Evolutionary conservation across 2,329 filamentous ascomycete species (phyloP).

Genomic region (Scedosporium dehoogii): DNA sequence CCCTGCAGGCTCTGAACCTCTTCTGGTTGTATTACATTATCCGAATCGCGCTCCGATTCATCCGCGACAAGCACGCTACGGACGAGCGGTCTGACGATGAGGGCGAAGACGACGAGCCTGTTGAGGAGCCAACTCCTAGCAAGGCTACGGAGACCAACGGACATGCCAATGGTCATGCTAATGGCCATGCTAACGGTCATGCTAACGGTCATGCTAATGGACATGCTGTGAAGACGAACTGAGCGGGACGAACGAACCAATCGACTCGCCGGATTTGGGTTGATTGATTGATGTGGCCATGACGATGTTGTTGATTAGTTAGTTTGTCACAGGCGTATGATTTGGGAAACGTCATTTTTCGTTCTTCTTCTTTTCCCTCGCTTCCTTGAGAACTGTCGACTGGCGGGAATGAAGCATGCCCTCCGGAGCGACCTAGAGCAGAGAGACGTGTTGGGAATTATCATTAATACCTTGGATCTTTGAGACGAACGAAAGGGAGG

Average conservation of each 20-base stretch:
- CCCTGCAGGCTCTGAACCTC: conserved; percentile 65
- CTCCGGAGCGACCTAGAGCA: neutral
- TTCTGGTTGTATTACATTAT: conserved; percentile 76
- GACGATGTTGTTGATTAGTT: neutral
- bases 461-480: neutral
- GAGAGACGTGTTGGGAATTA: neutral
- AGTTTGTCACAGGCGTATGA: neutral
- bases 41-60: conserved; percentile 63
- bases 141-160: conserved; percentile 5
- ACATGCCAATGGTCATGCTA: conserved; percentile 1
- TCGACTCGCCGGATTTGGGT: neutral
- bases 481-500: neutral
- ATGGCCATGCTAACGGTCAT: conserved; percentile 5
- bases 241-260: neutral
- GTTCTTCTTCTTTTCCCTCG: neutral
- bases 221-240: conserved; percentile 1
- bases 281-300: neutral
- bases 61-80: conserved; percentile 48
- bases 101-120: conserved; percentile 49
- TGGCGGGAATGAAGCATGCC: neutral
- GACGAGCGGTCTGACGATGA: conserved; percentile 65
- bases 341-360: neutral
- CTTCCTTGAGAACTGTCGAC: neutral
- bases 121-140: conserved; percentile 16
- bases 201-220: neutral